Conservation (phyloP, 2,329 filamentous ascomycete genomes). For the Claviceps pusilla region DNA sequence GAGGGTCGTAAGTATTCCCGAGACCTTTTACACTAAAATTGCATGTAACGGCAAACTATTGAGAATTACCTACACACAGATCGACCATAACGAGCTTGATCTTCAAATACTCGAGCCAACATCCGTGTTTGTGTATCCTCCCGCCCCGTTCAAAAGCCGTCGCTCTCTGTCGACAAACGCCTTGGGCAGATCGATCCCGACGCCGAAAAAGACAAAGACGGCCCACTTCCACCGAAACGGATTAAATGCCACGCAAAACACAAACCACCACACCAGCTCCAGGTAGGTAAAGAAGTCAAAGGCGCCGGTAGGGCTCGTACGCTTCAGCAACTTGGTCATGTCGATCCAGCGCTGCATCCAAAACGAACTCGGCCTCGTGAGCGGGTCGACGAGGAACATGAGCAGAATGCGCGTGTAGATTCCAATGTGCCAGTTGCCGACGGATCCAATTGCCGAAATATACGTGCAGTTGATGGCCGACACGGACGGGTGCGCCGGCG, state of each 20-base stretch:
- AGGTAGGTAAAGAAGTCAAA: conserved; percentile 87
- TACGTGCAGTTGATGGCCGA: conserved; percentile 77
- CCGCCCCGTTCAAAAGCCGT: conserved; percentile 33
- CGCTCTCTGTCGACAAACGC: conserved; percentile 53
- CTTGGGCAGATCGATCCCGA: conserved; percentile 52
- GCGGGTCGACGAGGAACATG: conserved; percentile 71
- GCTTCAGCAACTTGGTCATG: conserved; percentile 61
- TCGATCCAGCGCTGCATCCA: conserved; percentile 83
- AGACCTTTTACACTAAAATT: too few relatives aligned
- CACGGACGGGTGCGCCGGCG: conserved; percentile 55
- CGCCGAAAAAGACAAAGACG: conserved; percentile 63
- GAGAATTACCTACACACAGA: too few relatives aligned
- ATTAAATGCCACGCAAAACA: conserved; percentile 64
- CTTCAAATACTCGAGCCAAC: conserved; percentile 10
- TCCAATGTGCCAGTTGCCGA: conserved; percentile 79
- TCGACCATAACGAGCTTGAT: too few relatives aligned
- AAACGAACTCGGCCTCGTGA: conserved; percentile 53
- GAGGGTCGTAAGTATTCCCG: too few relatives aligned
- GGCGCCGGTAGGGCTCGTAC: conserved; percentile 52
- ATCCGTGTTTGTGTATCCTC: conserved; percentile 20
- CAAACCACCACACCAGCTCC: conserved; percentile 74
- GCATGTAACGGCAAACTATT: too few relatives aligned
- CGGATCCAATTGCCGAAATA: conserved; percentile 62
- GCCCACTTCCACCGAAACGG: conserved; percentile 89
- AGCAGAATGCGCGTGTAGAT: conserved; percentile 76